A percentile compares a stretch with the other conserved stretches of the same genome.
These are phyloP conservation scores for Senna tora DNA, from an alignment of 306 rosid genomes.

Conservation along the genomic window DNA sequence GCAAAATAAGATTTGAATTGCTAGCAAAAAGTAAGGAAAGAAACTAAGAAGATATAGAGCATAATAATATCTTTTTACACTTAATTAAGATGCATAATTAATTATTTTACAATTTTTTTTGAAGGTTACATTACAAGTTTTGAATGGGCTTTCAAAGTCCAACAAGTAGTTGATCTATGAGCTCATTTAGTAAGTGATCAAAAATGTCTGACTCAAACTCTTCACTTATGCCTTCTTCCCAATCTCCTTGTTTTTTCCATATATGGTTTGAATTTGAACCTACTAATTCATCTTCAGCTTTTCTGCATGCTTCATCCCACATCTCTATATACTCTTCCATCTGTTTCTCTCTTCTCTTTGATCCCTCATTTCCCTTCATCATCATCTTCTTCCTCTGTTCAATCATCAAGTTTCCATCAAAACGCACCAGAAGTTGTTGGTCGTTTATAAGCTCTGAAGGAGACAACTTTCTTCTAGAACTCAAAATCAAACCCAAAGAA, in stretches of 20 bases:
- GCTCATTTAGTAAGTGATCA: conserved; percentile 60
- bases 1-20: background rate
- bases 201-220: conserved; percentile 61
- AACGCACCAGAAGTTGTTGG: conserved; percentile 35
- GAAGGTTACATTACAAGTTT: conserved; percentile 9
- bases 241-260: conserved; percentile 43
- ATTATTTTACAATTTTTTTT: conserved; percentile 31
- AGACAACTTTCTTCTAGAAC: conserved; percentile 66
- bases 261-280: conserved; percentile 52
- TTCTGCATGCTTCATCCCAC: conserved; percentile 55
- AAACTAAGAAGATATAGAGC: conserved; percentile 13
- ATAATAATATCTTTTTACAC: conserved; percentile 15
- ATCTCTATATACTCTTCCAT: conserved; percentile 36
- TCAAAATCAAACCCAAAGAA: conserved; percentile 32
- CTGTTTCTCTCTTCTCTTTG: conserved; percentile 44
- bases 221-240: conserved; percentile 49
- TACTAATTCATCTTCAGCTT: conserved; percentile 57
- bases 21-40: no score
- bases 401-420: conserved; percentile 44
- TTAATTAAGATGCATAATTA: conserved; percentile 31
- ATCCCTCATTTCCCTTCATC: conserved; percentile 33
- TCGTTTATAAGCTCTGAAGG: conserved; percentile 55
- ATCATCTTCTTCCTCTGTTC: conserved; percentile 44
- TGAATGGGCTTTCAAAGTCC: conserved; percentile 16
- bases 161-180: conserved; percentile 54